Percentiles rank a stretch among this genome's conserved stretches.
These are phyloP conservation scores for Stachybotrys chlorohalonatus DNA, from an alignment of 2,329 filamentous ascomycete genomes.

Conservation along the genomic window DNA sequence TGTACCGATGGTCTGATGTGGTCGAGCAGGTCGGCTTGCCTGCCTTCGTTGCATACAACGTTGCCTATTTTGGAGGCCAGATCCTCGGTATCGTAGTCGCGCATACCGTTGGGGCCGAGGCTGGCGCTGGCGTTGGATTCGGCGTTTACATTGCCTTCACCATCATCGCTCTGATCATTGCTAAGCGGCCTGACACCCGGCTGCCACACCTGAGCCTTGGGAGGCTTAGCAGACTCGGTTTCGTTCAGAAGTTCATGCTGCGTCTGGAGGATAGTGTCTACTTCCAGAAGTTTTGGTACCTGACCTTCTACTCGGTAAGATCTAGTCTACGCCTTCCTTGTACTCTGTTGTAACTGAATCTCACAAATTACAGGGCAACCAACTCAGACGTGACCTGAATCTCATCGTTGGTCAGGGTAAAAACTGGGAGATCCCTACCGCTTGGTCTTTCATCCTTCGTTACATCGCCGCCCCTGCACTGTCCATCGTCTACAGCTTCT, in stretches of 20 bases:
- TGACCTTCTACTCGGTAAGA: constrained; percentile 48
- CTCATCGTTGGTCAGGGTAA: constrained; percentile 40
- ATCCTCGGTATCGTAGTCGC: constrained; percentile 40
- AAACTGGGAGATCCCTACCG: constrained; percentile 46
- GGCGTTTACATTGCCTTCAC: constrained; percentile 38
- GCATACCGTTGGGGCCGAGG: constrained; percentile 32
- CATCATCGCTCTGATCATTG: constrained; percentile 27
- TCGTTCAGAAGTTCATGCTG: background rate
- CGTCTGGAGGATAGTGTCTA: constrained; percentile 31
- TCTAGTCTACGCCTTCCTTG: background rate
- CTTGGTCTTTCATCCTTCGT: constrained; percentile 40
- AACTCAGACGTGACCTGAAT: constrained; percentile 46
- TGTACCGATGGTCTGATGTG: constrained; percentile 42
- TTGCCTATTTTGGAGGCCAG: constrained; percentile 44
- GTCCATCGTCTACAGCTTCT: constrained; percentile 42
- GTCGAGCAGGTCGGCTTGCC: constrained; percentile 32
- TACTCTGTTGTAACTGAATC: background rate
- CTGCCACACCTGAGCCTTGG: constrained; percentile 18
- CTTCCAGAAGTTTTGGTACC: constrained; percentile 38
- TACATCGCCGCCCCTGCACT: constrained; percentile 40
- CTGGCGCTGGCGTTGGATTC: constrained; percentile 41
- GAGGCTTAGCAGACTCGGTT: background rate
- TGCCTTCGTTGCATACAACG: constrained; percentile 35
- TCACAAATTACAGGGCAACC: constrained; percentile 33
- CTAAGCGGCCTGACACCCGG: constrained; percentile 28